Base-by-base conservation (phyloP, 305 asterid genomes). In the Fraxinus paxiana region DNA sequence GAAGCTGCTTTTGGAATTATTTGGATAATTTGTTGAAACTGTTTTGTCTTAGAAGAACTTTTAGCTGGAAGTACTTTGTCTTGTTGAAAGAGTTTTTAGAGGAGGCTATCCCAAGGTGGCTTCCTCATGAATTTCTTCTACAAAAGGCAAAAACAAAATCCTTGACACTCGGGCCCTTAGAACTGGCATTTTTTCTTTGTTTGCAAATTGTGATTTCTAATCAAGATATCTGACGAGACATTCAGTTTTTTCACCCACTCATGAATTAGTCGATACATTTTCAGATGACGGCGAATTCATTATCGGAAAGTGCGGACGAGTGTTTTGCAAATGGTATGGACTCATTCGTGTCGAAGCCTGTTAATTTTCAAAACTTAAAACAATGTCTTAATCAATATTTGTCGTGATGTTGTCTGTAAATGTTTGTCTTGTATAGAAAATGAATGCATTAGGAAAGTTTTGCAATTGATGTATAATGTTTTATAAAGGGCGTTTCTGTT, bases 251-350 rank as follows among this genome's bases (percentile, higher is more conserved):
- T 61, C 70, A 61, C 70, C 10, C 31, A 59, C 34, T 4, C 13
- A 20, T 43, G 70, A 61, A 28, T 77, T 8, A 26, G 10, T 15
- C 9, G 38, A 30, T 28, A 12, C 20, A 48, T 73, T 12, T 82
- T 86, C 98, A 95, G 98, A 95, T 93, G 97, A 95, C 98, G 69
- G 98, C 98, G 12, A 95, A 95, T 81, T 81, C 98, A 17, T 80
- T 89, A 69, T 91, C 97, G 2, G 98, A 95, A 78, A 93, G 98
- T 79, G 97, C 93, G 30, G 97, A 93, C 0, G 98, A 95, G 82
- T 95, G 98, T 81, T 93, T 84, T 79, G 94, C 97, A 13, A 95
- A 91, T 77, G 98, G 98, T 65, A 95, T 93, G 98, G 98, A 93
- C 83, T 95, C 98, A 26, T 95, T 93, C 56, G 95, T 95, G 30